Base-by-base conservation (phyloP, 2,329 filamentous ascomycete genomes). In the Nectriaceae sp. region DNA sequence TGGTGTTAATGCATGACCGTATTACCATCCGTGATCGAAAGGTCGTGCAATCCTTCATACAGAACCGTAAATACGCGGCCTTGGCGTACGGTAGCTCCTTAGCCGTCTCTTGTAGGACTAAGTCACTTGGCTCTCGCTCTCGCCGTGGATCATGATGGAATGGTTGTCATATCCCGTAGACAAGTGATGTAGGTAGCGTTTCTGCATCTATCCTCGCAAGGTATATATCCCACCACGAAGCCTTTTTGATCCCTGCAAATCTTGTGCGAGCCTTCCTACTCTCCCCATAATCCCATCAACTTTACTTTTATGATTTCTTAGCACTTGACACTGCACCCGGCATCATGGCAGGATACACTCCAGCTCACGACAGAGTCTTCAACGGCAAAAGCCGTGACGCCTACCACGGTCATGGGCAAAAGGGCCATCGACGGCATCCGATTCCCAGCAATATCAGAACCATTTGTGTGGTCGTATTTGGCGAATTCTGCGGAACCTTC, bases 401-500 rank as follows among this genome's bases (percentile, higher is more conserved):
- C 16, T 6, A 37, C 10, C n/a, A 21, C 11, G 13, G 5, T n/a
- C n/a, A 39, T 8, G n/a, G n/a, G n/a, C n/a, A n/a, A n/a, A n/a
- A n/a, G n/a, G n/a, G n/a, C n/a, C n/a, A n/a, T n/a, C n/a, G n/a
- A n/a, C 24, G 24, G 6, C 24, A 29, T 29, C 24, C 24, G 24
- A 13, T 6, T 6, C 24, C 6, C 24, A 36, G 16, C 22, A 49
- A 46, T 41, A 19, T 40, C 15, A 59, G 66, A 19, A 73, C 74
- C 44, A 61, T 70, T 20, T 46, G 72, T 11, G 66, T 75, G 37
- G 70, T 75, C n/a, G 61, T 72, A 26, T 52, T 77, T 19, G 75
- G 73, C 47, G 77, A 80, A 64, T 77, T 80, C 40, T 72, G 75
- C 53, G 77, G 77, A 46, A 80, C 77, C 2, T 79, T 80, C 52